Base-by-base conservation (phyloP, 2,329 filamentous ascomycete genomes). In the Aspergillus ochraceus region DNA sequence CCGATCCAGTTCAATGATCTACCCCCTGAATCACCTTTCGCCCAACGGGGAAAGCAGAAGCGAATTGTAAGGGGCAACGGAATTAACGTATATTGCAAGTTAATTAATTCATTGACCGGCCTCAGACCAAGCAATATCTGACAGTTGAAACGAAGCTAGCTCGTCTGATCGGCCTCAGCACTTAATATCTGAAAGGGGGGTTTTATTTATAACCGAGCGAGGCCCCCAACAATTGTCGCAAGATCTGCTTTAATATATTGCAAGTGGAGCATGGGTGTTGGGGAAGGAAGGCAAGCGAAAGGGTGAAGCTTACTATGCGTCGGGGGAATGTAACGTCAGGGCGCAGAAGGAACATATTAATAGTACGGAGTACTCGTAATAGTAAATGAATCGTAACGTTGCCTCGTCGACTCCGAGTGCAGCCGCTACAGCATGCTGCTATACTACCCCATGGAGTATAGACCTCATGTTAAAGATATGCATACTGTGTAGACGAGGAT, bases 61-160 rank as follows among this genome's bases (percentile, higher is more conserved):
- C 19, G 19, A 47, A 24, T 20, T 22, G 19, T 11, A 47, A 5
- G 9, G 19, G 12, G 11, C 9, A 19, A 47, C 6, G 22, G 20
- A 24, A 47, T 20, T 47, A 47, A 47, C 45, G 8, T 47, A 20
- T 22, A 47, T 24, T 47, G 45, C 6, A 17, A 14, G 36, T 42
- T 42, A 42, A 47, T 24, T 47, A 47, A 47, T 42, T 14, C 45
- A 17, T 14, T 19, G 19, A 24, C 45, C 45, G 45, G 45, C 22
- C 11, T 47, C 9, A 12, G 10, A 20, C 45, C 45, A 47, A 47
- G 22, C 22, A 47, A 47, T 47, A 20, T 46, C 10, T 55, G 53
- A 55, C 53, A 55, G 53, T 55, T 55, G 53, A 49, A 55, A 55
- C 53, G 45, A 5, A 24, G 45, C 45, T 24, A 54, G 32, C 52